Percentiles rank a stretch among this genome's conserved stretches.
Evolutionary conservation across 441 rosid species (phyloP).

Genomic region (Adansonia madagascariensis): DNA sequence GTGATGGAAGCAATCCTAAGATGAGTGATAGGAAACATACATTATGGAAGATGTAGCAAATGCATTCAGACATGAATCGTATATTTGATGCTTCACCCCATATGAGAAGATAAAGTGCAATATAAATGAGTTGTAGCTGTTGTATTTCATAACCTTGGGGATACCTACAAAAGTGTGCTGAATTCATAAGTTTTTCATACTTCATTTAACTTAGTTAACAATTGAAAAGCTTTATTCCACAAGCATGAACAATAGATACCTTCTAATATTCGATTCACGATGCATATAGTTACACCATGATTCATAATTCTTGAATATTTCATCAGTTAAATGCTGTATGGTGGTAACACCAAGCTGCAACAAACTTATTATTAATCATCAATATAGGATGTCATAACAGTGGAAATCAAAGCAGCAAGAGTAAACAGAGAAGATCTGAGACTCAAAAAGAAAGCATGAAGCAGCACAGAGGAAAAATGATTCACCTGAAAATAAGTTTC

Average conservation of each 20-base stretch:
- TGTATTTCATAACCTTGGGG: conserved; percentile 52
- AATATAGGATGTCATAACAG: conserved; percentile 27
- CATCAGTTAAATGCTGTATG: conserved; percentile 58
- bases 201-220: conserved; percentile 21
- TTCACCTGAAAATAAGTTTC: conserved; percentile 60
- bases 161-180: conserved; percentile 49
- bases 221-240: conserved; percentile 39
- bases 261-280: conserved; percentile 44
- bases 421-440: conserved; percentile 19
- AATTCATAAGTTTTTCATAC: conserved; percentile 17
- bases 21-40: conserved; percentile 42
- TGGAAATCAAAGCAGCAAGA: conserved; percentile 19
- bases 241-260: conserved; percentile 3
- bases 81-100: conserved; percentile 99
- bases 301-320: conserved; percentile 77
- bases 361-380: conserved; percentile 40
- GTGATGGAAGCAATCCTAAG: not conserved
- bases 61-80: conserved; percentile 99
- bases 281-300: conserved; percentile 95
- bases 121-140: conserved; percentile 77
- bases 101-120: conserved; percentile 93
- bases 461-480: conserved; percentile 3
- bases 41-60: conserved; percentile 94
- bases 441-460: conserved; percentile 18
- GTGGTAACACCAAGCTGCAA: conserved; percentile 67